phyloP scores from a whole-genome alignment of 768 basidiomycete species.

The Tulasnella sp. region DNA sequence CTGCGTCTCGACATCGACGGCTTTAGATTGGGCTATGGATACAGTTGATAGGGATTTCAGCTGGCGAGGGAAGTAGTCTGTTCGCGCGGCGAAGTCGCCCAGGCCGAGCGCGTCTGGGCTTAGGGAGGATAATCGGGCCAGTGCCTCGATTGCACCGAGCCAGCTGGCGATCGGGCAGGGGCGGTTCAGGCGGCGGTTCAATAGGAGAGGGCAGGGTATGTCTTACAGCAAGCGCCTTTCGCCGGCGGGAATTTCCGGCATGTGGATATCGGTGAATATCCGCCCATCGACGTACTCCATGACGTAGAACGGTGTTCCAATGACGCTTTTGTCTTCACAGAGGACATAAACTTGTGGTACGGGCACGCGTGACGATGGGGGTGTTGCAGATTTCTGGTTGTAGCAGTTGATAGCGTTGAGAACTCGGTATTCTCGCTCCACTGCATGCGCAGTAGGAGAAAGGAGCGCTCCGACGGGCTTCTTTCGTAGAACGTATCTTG shows the following conservation, averaged over 20 bases:
- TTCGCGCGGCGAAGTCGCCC: constrained; percentile 53
- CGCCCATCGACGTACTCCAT: constrained; percentile 95
- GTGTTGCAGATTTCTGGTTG: constrained; percentile 45
- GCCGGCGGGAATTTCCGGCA: constrained; percentile 52
- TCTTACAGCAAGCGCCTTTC: constrained; percentile 63
- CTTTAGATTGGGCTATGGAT: constrained; percentile 62
- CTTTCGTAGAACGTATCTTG: constrained; percentile 75
- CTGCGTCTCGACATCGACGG: constrained; percentile 47
- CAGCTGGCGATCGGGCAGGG: constrained; percentile 43
- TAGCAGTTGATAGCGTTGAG: constrained; percentile 63
- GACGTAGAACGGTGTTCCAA: constrained; percentile 88
- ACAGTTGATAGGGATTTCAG: constrained; percentile 78
- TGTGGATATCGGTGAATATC: constrained; percentile 76
- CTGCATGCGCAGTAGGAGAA: constrained; percentile 84
- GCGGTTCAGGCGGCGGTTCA: not conserved
- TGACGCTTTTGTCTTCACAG: constrained; percentile 61
- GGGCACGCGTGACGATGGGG: constrained; percentile 47
- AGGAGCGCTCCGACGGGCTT: constrained; percentile 82
- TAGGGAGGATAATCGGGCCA: constrained; percentile 55
- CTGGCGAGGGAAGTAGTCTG: constrained; percentile 85
- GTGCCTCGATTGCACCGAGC: constrained; percentile 59
- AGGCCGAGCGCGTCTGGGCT: constrained; percentile 56
- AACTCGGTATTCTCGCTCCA: constrained; percentile 85
- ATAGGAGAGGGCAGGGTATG: not conserved
- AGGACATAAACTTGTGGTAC: constrained; percentile 74